A percentile compares a stretch with the other conserved stretches of the same genome.
These are phyloP conservation scores for Nitzschia sp. DNA, from an alignment of 108 stramenopile species.

Conservation along the genomic window DNA sequence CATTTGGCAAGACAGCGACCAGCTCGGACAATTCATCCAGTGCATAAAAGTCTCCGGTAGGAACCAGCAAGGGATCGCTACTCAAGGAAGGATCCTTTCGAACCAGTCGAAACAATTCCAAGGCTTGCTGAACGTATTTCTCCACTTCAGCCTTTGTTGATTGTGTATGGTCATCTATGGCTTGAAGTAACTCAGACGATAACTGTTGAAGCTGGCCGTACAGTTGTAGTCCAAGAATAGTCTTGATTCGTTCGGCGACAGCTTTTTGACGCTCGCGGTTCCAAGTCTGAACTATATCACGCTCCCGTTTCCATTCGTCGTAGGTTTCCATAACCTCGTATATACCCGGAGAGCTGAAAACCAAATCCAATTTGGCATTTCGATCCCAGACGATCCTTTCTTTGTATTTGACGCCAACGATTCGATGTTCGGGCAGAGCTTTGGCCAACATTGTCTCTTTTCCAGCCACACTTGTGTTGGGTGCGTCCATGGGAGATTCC, in stretches of 20 bases:
- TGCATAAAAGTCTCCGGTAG: constrained; percentile 41
- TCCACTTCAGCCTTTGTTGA: constrained; percentile 29
- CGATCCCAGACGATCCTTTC: constrained; percentile 86
- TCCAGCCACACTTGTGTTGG: constrained; percentile 68
- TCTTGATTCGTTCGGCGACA: constrained; percentile 37
- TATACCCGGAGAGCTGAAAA: constrained; percentile 74
- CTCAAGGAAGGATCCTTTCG: constrained; percentile 24
- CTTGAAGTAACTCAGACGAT: constrained; percentile 9
- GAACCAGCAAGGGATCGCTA: constrained; percentile 12
- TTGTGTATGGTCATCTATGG: background rate
- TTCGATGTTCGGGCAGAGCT: constrained; percentile 86
- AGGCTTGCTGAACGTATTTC: constrained; percentile 37
- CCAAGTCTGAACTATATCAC: constrained; percentile 46
- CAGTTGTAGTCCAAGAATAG: constrained; percentile 46
- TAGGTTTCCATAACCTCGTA: constrained; percentile 64
- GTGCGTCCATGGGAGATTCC: constrained; percentile 72
- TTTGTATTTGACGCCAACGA: constrained; percentile 71
- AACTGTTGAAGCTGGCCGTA: constrained; percentile 43
- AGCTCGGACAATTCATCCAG: constrained; percentile 67
- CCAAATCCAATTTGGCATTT: constrained; percentile 56
- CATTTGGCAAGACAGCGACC: constrained; percentile 60
- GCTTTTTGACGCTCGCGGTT: constrained; percentile 50
- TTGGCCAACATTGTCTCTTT: constrained; percentile 61
- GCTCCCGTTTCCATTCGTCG: constrained; percentile 71
- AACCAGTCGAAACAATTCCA: constrained; percentile 11